Base-by-base conservation (phyloP, 768 basidiomycete species). In the Paxillus involutus region DNA sequence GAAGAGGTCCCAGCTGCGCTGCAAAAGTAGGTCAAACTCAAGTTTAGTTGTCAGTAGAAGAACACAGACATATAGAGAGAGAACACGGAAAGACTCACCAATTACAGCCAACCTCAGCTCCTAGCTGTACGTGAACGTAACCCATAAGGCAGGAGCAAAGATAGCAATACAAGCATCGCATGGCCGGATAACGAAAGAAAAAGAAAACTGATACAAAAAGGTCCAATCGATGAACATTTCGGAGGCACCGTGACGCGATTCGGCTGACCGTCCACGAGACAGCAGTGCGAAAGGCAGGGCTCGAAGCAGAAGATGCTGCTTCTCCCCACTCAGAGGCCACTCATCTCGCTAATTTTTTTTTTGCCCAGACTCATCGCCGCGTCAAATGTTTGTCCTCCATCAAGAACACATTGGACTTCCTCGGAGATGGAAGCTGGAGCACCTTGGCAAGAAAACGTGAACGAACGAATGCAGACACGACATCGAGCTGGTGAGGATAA, bases 321-420 rank as follows among this genome's bases (percentile, higher is more conserved):
- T 67, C 64, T 62, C 52, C 37, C 66, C 66, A 64, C 66, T 68
- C 58, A 62, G 64, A 49, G 55, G 32, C 59, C 63, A 59, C 63
- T 56, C 58, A 62, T 66, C 50, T 68, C 66, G 61, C 57, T 52
- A 58, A 55, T 56, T 51, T 47, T 55, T 49, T 35, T 47, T 58
- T 57, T 52, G 59, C 59, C 52, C 51, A 49, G 36, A 48, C 52
- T 26, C 26, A 50, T 52, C 12, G 55, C 44, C 55, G 6, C 26
- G 39, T 26, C 47, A 48, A 45, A 42, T 59, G 45, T 47, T 40
- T 21, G 47, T 16, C 35, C 39, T 45, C 41, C 26, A 26, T 26
- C 26, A 26, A 26, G 45, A 39, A 35, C 33, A 26, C 17, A 44
- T 14, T 30, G 36, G 24, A 47, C 17, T 58, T 32, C 63, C 62